Evolutionary conservation across 345 rosid genomes (phyloP).

Genomic region (Heritiera littoralis): DNA sequence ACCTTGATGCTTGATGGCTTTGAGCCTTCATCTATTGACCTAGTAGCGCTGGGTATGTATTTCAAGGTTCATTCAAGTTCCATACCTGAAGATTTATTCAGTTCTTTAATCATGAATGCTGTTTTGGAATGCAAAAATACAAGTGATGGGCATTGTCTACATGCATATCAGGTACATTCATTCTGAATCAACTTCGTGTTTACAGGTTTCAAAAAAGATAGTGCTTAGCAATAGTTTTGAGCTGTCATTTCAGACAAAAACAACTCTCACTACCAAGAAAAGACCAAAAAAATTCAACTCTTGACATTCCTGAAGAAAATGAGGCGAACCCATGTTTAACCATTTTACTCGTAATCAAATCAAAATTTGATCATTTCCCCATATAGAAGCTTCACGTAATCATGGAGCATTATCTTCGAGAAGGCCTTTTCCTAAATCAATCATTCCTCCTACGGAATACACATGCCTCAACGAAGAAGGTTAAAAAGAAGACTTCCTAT

Average conservation of each 20-base stretch:
- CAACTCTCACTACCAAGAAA: not conserved
- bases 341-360: not conserved
- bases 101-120: not conserved
- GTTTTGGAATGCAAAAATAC: not conserved
- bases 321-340: not conserved
- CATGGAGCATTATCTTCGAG: not conserved
- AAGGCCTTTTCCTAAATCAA: not conserved
- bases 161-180: not conserved
- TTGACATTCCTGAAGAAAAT: not conserved
- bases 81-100: not conserved
- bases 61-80: too few relatives aligned
- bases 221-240: too few relatives aligned
- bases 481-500: not conserved
- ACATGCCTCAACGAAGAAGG: not conserved
- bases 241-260: too few relatives aligned
- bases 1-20: constrained; percentile 12
- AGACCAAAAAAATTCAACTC: not conserved
- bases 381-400: not conserved
- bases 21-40: not conserved
- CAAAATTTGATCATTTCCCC: not conserved
- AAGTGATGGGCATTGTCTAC: not conserved
- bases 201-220: not conserved
- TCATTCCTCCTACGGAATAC: not conserved
- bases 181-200: not conserved
- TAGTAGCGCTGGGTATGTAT: not conserved